Evolutionary conservation across 2,329 filamentous ascomycete genomes (phyloP).

Genomic region (Ophiostoma ips): DNA sequence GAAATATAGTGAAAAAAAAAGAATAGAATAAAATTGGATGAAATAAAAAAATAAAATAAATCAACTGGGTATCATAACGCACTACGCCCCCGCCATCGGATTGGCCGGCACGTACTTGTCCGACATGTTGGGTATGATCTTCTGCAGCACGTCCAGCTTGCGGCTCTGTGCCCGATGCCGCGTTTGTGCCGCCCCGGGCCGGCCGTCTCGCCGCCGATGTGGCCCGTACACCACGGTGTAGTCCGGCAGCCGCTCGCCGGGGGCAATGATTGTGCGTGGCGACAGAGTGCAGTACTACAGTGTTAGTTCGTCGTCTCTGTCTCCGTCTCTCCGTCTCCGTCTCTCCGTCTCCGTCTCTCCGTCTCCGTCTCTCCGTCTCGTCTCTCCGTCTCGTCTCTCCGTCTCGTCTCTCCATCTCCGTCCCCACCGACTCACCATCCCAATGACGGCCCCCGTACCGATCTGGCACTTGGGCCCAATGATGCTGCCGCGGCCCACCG

Average conservation of each 20-base stretch:
- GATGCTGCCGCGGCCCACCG: conserved; percentile 45
- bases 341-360: too few species aligned
- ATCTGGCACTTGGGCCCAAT: conserved; percentile 47
- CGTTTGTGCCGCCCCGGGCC: conserved; percentile 42
- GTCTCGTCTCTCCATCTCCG: not conserved
- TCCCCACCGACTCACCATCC: conserved; percentile 44
- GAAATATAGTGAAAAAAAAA: too few species aligned
- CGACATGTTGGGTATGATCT: conserved; percentile 51
- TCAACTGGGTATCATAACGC: too few species aligned
- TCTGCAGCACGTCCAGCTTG: conserved; percentile 53
- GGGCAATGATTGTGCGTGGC: conserved; percentile 43
- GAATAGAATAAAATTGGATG: not conserved
- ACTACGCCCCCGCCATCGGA: too few species aligned
- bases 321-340: not conserved
- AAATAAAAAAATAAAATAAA: not conserved
- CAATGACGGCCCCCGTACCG: conserved; percentile 46
- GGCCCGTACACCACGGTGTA: conserved; percentile 56
- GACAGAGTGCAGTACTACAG: conserved; percentile 55
- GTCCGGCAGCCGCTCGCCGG: conserved; percentile 46
- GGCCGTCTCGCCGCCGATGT: conserved; percentile 42
- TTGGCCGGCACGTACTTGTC: conserved; percentile 11
- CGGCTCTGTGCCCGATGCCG: conserved; percentile 50
- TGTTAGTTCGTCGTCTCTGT: not conserved
- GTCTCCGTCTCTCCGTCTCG: too few species aligned
- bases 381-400: not conserved